Evolutionary conservation across 768 basidiomycete genomes (phyloP).

Genomic region (Amanita muscaria): DNA sequence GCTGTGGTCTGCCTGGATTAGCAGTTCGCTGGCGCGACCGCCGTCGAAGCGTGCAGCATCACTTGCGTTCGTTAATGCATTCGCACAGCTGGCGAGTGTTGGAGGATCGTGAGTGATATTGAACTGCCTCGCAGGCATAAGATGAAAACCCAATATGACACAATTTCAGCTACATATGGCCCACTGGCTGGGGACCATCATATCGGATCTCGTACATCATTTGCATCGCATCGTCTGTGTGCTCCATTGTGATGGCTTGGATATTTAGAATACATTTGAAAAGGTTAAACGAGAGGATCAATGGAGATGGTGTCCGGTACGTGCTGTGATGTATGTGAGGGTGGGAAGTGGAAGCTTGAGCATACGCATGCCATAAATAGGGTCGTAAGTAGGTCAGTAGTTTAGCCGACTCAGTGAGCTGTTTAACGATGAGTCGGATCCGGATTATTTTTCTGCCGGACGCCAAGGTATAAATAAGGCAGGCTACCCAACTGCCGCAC

Average conservation of each 20-base stretch:
- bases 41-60: conserved; percentile 82
- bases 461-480: no score
- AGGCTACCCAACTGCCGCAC: no score
- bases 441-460: no score
- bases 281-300: conserved; percentile 29
- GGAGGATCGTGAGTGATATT: conserved; percentile 59
- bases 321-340: no score
- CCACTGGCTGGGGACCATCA: conserved; percentile 53
- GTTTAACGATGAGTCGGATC: no score
- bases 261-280: conserved; percentile 35
- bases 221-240: conserved; percentile 51
- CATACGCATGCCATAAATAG: no score
- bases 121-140: background rate
- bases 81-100: conserved; percentile 78
- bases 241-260: conserved; percentile 44
- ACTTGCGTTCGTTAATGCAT: conserved; percentile 71
- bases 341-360: no score
- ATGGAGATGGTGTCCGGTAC: no score
- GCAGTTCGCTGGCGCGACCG: conserved; percentile 59
- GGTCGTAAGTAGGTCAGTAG: no score
- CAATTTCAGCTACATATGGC: conserved; percentile 69
- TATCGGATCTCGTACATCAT: conserved; percentile 66
- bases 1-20: conserved; percentile 45
- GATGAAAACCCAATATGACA: conserved; percentile 7
- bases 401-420: no score